Evolutionary conservation across 2,329 filamentous ascomycete genomes (phyloP), one percentile per base, ranked within the genome.

Genomic region (Alternaria hordeiaustralica): DNA sequence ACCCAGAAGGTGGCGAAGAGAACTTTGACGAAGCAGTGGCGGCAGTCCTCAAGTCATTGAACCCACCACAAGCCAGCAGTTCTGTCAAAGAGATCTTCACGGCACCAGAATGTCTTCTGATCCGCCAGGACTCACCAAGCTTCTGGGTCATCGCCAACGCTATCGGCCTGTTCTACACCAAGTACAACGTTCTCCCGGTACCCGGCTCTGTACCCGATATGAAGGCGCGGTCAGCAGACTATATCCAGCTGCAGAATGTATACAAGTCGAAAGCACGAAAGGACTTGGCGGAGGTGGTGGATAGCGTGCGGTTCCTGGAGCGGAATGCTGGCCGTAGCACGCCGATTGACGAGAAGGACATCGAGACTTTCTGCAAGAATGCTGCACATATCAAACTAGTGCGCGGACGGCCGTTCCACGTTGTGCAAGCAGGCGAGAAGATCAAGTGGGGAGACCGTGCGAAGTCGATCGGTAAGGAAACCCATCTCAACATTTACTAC

Each of bases 301-400:
- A 84, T 12, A 88, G 81, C 12, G 89, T 93, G 45, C 88, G 88
- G 50, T 79, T 83, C 33, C 75, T 86, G 10, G 88, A 90, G 74
- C 73, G 82, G 6, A 75, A 81, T 12, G 77, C 86, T 77, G 79
- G 88, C 79, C 74, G 84, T 81, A 67, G 74, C 3, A 73, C 73
- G 3, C 67, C 75, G 3, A 86, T 97, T 60, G 85, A 91, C 50
- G 84, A 88, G 47, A 87, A 87, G 57, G 93, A 97, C 72, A 90
- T 98, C 49, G 94, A 97, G 75, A 85, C 91, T 36, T 98, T 97
- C 80, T 98, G 95, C 87, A 97, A 96, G 82, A 96, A 97, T 71
- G 95, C 94, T 54, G 92, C 92, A 50, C 96, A 97, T 77, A 91
- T 97, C 77, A 97, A 96, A 81, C 87, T 98, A 51, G 90, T 98